Percentiles rank a stretch among this genome's conserved stretches.
Evolutionary conservation across 148 eudicot species (phyloP).

Genomic region (Mesembryanthemum crystallinum): DNA sequence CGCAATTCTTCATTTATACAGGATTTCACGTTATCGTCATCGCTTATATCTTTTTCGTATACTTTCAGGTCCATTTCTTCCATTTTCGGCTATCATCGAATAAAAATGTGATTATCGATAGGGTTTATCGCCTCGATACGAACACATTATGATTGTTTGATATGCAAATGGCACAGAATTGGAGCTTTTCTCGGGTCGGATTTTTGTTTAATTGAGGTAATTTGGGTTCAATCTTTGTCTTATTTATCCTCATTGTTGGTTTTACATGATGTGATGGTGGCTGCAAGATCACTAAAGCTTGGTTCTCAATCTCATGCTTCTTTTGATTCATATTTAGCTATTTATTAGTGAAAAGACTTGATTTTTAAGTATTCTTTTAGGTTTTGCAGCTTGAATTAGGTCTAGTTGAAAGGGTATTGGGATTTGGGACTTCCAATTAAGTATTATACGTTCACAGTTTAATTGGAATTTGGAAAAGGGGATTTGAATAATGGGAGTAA

Average conservation of each 20-base stretch:
- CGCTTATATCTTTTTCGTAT: no score
- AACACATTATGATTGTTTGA: background rate
- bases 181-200: slow-evolving; percentile 1
- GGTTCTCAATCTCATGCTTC: no score
- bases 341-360: background rate
- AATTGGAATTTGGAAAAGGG: no score
- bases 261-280: slow-evolving; percentile 25
- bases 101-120: slow-evolving; percentile 9
- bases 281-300: slow-evolving; percentile 10
- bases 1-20: background rate
- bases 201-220: slow-evolving; percentile 6
- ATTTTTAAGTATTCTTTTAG: slow-evolving; percentile 6
- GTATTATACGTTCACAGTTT: no score
- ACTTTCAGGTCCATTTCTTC: slow-evolving; percentile 7
- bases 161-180: slow-evolving; percentile 10
- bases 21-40: no score
- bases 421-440: background rate
- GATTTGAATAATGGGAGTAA: no score
- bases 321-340: background rate
- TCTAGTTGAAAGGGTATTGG: background rate
- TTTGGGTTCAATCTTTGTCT: background rate
- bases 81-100: background rate
- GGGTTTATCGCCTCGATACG: background rate
- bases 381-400: slow-evolving; percentile 16
- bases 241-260: background rate